phyloP scores from a whole-genome alignment of 495 filamentous ascomycete species.

The Aspergillus olivimuriae region DNA sequence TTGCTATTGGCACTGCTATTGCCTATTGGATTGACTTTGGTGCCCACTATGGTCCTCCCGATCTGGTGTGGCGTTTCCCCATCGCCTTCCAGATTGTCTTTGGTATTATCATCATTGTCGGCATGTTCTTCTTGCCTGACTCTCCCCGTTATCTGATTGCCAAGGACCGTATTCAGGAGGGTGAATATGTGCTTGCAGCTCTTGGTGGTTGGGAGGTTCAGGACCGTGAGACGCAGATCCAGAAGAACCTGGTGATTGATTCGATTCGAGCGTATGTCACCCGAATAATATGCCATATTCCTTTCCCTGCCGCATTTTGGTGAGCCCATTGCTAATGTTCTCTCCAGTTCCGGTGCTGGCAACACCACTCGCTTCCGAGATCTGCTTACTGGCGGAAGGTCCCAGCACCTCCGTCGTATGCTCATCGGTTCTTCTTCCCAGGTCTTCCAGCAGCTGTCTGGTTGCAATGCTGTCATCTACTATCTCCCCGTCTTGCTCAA shows the following conservation, averaged over 20 bases:
- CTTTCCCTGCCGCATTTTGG: neutral
- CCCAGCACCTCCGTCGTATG: conserved; percentile 45
- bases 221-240: conserved; percentile 47
- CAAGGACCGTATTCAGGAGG: conserved; percentile 61
- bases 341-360: conserved; percentile 27
- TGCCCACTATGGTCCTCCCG: conserved; percentile 56
- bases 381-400: conserved; percentile 36
- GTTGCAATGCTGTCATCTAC: conserved; percentile 82
- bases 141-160: conserved; percentile 71
- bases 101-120: conserved; percentile 55
- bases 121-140: conserved; percentile 65
- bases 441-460: conserved; percentile 73
- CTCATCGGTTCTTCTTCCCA: conserved; percentile 54
- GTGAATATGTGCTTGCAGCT: conserved; percentile 62
- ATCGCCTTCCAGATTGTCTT: conserved; percentile 79
- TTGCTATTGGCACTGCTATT: conserved; percentile 69
- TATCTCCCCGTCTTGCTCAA: conserved; percentile 76
- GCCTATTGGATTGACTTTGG: conserved; percentile 87
- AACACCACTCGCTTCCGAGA: conserved; percentile 30
- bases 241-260: conserved; percentile 67
- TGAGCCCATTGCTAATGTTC: neutral
- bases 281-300: neutral
- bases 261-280: conserved; percentile 62
- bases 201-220: conserved; percentile 55
- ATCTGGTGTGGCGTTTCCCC: conserved; percentile 72